Base-by-base conservation (phyloP, 83 land plant species). In the Larix sibirica region DNA sequence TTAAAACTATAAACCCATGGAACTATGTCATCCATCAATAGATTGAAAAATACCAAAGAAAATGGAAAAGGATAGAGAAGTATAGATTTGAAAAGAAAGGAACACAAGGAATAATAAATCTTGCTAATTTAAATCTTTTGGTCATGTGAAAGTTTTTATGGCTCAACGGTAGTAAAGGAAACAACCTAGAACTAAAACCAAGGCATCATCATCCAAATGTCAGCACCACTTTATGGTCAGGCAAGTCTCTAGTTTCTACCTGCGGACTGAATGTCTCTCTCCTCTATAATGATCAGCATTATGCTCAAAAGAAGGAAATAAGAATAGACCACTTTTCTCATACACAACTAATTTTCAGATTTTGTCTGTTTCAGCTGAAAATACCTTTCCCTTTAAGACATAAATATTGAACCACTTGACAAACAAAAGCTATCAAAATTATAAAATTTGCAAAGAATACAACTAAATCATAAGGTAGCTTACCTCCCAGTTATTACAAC, bases 401-500 rank as follows among this genome's bases (percentile, higher is more conserved):
- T 10, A n/a, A 10, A 50, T 50, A 2, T 50, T 50, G 56, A 73
- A 73, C 13, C 77, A n/a, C 24, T 7, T 73, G 9, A 73, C 47
- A 73, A n/a, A 20, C 44, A 73, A 24, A 42, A 10, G n/a, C 14
- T 8, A 2, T 44, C 77, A 73, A 6, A 42, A 42, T 13, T 40
- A 42, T 66, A 13, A 73, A 20, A 71, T n/a, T 71, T 71, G 76
- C 21, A 71, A 71, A 73, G 26, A 73, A 42, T 7, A 38, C 4
- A 16, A 50, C 12, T 50, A 50, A 10, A 50, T 50, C 12, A 50
- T 10, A 2, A 10, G 56, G 12, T 61, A 18, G 40, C 59, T n/a
- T 84, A 97, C 99, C 99, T 97, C 84, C 99, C 99, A 80, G 99
- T 97, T 59, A 97, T 94, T 40, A 97, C 95, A 73, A 97, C 94